Conservation (phyloP, 2,329 filamentous ascomycete genomes). For the Diaporthe citrichinensis region DNA sequence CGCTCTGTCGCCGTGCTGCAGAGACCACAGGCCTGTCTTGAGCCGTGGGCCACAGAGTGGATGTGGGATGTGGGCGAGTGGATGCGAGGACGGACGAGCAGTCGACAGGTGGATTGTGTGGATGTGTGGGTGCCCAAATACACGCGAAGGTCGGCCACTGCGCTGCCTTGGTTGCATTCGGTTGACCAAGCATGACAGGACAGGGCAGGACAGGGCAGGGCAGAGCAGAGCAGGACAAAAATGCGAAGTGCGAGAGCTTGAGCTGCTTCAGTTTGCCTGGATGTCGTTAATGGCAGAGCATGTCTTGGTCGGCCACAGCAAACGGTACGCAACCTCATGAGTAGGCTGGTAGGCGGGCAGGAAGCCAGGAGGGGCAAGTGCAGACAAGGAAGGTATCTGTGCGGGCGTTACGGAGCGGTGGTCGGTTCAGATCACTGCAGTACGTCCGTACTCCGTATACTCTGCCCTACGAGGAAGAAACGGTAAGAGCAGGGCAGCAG, state of each 20-base stretch:
- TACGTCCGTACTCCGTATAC: no score
- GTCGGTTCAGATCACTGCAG: background rate
- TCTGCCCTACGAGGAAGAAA: constrained; percentile 28
- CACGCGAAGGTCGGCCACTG: constrained; percentile 1
- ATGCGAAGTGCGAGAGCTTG: background rate
- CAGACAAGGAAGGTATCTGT: background rate
- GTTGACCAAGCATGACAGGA: background rate
- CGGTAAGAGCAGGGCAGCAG: constrained; percentile 1
- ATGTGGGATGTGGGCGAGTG: constrained; percentile 1
- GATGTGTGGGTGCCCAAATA: background rate
- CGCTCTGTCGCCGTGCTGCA: background rate
- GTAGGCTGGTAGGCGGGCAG: background rate
- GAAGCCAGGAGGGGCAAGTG: background rate
- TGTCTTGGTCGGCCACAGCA: background rate
- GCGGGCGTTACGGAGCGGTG: background rate
- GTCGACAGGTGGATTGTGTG: background rate
- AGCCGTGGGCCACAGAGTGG: constrained; percentile 12
- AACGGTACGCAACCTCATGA: background rate
- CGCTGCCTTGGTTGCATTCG: constrained; percentile 1
- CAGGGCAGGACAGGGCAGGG: background rate
- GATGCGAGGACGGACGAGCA: background rate
- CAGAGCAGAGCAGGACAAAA: background rate
- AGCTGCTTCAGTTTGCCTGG: background rate
- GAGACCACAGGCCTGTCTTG: background rate
- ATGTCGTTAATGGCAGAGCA: background rate